Base-by-base conservation (phyloP, 2,329 filamentous ascomycete genomes). In the Scolecobasidium constrictum region DNA sequence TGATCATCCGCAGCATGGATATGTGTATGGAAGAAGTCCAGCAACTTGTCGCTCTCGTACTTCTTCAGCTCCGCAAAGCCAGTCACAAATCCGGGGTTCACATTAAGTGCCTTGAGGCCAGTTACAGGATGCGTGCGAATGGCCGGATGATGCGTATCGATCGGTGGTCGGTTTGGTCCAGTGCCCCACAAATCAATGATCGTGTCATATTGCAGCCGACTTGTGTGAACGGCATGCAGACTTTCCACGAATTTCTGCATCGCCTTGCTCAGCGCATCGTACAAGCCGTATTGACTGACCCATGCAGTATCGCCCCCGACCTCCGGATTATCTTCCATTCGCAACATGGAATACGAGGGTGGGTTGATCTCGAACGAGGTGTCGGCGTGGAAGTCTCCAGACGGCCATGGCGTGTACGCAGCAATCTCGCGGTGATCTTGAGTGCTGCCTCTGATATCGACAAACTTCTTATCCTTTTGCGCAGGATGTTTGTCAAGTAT, bases 201-300 rank as follows among this genome's bases (percentile, higher is more conserved):
- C 1, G 65, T 69, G 42, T 70, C 67, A 50, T 68, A 68, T 49
- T 68, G 64, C 22, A 66, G 52, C 4, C 63, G 56, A 5, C 65
- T 69, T 0, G 65, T 70, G 44, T 70, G 67, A 1, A 69, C 57
- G 1, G 65, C 64, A 42, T 67, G 65, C 3, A 71, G 26, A 31
- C 86, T 86, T 50, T 94, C 86, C 19, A 94, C 67, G 28, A 86
- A 72, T 66, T 86, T 76, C 55, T 77, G 77, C 68, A 94, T 92
- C 28, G 77, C 73, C 0, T 85, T 83, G 43, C 81, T 86, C 3
- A 95, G 71, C 5, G 87, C 73, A 48, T 78, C 75, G 59, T 94
- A 95, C 1, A 87, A 87, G 59, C 84, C 81, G 1, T 71, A 86
- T 51, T 82, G 77, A 57, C 92, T 82, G 35, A 72, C 77, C 54